Evolutionary conservation across 495 filamentous ascomycete species (phyloP).

Genomic region (Aspergillus sclerotiicarbonarius): DNA sequence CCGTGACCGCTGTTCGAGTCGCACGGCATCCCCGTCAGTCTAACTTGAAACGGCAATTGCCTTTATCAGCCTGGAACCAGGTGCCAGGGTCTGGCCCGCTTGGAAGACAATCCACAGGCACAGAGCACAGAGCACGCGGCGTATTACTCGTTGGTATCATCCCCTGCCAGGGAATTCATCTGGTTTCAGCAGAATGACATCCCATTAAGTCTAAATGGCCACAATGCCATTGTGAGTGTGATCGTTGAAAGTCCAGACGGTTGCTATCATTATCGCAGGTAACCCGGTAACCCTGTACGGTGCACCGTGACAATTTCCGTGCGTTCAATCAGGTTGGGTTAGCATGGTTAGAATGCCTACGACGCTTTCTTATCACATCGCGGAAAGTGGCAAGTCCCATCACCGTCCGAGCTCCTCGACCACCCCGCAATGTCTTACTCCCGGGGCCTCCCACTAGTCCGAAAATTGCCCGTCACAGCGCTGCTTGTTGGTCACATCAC

Average conservation of each 20-base stretch:
- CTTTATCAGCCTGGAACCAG: not conserved
- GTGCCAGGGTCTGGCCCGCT: not conserved
- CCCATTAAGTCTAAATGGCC: no score
- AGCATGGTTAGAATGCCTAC: not conserved
- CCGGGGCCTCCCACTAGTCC: conserved; percentile 1
- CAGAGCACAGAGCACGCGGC: no score
- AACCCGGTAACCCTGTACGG: no score
- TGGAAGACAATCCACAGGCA: no score
- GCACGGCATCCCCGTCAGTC: not conserved
- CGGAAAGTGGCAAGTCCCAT: conserved; percentile 2
- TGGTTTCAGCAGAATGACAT: no score
- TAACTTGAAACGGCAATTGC: not conserved
- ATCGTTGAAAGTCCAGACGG: no score
- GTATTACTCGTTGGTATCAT: no score
- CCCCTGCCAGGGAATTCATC: no score
- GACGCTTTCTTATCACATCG: conserved; percentile 17
- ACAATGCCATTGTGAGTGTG: no score
- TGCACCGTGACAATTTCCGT: no score
- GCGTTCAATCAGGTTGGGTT: no score
- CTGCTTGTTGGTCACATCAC: conserved; percentile 21
- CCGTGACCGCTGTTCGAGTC: not conserved
- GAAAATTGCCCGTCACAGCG: conserved; percentile 6
- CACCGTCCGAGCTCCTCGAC: conserved; percentile 22
- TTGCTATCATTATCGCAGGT: no score
- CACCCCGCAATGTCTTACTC: conserved; percentile 17